Base-by-base conservation (phyloP, 495 filamentous ascomycete genomes). In the Hyaloscypha finlandica region DNA sequence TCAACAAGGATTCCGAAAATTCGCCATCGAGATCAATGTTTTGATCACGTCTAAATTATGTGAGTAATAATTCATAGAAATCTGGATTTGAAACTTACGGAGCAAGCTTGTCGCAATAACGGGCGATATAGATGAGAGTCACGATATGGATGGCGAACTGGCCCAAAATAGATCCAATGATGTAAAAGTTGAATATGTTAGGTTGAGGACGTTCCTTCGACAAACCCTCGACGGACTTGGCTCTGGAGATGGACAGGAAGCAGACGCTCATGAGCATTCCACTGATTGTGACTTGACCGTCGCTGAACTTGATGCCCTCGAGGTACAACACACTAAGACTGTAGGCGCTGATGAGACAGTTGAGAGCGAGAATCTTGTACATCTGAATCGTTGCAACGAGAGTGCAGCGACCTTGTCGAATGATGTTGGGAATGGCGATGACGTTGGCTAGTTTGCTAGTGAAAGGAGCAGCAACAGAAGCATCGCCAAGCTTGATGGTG, bases 191-290 rank as follows among this genome's bases (percentile, higher is more conserved):
- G 83, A 98, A 99, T 75, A 99, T 99, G 77, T 97, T 97, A 1
- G 92, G 92, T 83, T 99, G 95, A 0, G 95, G 95, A 32, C 95
- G 90, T 79, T 99, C 95, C 83, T 98, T 98, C 55, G 93, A 97
- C 25, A 99, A 83, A 54, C 89, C 89, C 80, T 98, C 95, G 56
- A 99, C 96, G 59, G 94, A 90, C 85, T 90, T 94, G 48, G 95
- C 95, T 54, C 95, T 88, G 25, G 95, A 98, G 71, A 99, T 94
- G 31, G 92, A 96, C 74, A 99, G 81, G 83, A 98, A 99, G 83
- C 95, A 99, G 60, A 99, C 95, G 76, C 94, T 97, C 96, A 99
- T 97, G 78, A 99, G 86, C 92, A 99, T 98, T 70, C 95, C 95
- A 70, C 93, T 97, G 76, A 99, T 98, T 31, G 95, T 99, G 54